Percentiles rank a stretch among this genome's conserved stretches.
Evolutionary conservation across 176 grass and related monocot species (phyloP).

Genomic region (Rhipidocladum racemiflorum): DNA sequence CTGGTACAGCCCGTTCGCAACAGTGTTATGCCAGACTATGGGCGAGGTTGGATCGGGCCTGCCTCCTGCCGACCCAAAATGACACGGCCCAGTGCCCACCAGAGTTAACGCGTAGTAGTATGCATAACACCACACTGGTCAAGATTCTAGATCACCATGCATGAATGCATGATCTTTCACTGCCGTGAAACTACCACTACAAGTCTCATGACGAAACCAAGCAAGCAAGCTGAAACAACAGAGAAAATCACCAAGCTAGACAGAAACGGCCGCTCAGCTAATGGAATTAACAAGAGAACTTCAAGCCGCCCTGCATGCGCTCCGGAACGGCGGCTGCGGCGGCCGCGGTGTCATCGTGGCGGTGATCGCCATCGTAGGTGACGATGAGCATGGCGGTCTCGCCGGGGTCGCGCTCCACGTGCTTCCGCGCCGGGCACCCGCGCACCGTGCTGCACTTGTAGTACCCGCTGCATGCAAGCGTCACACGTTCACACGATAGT

Average conservation of each 20-base stretch:
- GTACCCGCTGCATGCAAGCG: conserved; percentile 39
- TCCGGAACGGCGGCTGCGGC: background rate
- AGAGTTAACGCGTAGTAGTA: no score
- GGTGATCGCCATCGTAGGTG: conserved; percentile 67
- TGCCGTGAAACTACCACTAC: background rate
- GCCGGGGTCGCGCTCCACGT: conserved; percentile 57
- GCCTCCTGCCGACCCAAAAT: no score
- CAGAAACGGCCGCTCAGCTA: background rate
- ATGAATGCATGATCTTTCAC: background rate
- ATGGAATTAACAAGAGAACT: background rate
- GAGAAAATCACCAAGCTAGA: background rate
- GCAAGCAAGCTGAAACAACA: background rate
- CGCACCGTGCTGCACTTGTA: conserved; percentile 68
- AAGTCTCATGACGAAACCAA: background rate
- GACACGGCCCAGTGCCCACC: no score
- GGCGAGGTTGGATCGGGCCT: no score
- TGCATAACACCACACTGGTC: no score
- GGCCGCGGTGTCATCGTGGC: conserved; percentile 12
- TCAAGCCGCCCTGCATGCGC: background rate
- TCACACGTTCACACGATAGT: background rate
- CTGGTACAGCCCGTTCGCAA: no score
- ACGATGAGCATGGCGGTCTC: conserved; percentile 63
- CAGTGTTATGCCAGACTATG: no score
- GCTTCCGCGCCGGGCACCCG: conserved; percentile 61
- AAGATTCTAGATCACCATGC: background rate